Percentiles rank a stretch among this genome's conserved stretches.
phyloP scores from a whole-genome alignment of 2,329 filamentous ascomycete species.

The Ophiocordyceps sinensis region DNA sequence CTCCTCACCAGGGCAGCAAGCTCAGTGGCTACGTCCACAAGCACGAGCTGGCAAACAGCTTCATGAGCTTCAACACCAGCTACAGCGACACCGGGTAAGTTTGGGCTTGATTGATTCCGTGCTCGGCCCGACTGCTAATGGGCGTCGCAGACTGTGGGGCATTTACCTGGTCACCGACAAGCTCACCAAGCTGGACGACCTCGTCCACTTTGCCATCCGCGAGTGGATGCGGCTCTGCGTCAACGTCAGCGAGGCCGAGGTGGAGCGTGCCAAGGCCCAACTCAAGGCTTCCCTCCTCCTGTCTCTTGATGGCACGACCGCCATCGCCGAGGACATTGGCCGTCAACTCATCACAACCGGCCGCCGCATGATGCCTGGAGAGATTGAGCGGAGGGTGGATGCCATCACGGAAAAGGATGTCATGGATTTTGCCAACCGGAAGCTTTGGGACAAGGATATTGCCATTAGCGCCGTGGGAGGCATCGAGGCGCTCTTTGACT shows the following conservation, averaged over 20 bases:
- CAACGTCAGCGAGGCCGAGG: constrained; percentile 78
- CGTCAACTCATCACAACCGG: constrained; percentile 97
- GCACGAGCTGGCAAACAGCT: constrained; percentile 95
- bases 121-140: constrained; percentile 9
- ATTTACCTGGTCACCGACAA: constrained; percentile 96
- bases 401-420: constrained; percentile 89
- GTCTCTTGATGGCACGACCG: constrained; percentile 92
- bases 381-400: constrained; percentile 88
- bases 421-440: constrained; percentile 88
- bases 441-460: constrained; percentile 95
- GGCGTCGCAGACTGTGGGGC: constrained; percentile 70
- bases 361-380: constrained; percentile 75
- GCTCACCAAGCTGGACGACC: constrained; percentile 75
- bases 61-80: constrained; percentile 99
- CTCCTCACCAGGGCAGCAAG: constrained; percentile 94
- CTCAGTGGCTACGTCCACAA: constrained; percentile 90
- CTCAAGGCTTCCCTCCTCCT: constrained; percentile 97
- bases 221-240: constrained; percentile 94
- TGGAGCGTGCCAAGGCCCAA: constrained; percentile 97
- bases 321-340: constrained; percentile 95
- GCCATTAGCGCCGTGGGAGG: constrained; percentile 85
- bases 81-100: constrained; percentile 97
- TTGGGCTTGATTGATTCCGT: not conserved
- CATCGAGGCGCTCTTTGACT: constrained; percentile 76
- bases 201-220: constrained; percentile 94